Evolutionary conservation across 352 stramenopile species (phyloP), one percentile per base, ranked within the genome.

Genomic region (Phytophthora citricola): DNA sequence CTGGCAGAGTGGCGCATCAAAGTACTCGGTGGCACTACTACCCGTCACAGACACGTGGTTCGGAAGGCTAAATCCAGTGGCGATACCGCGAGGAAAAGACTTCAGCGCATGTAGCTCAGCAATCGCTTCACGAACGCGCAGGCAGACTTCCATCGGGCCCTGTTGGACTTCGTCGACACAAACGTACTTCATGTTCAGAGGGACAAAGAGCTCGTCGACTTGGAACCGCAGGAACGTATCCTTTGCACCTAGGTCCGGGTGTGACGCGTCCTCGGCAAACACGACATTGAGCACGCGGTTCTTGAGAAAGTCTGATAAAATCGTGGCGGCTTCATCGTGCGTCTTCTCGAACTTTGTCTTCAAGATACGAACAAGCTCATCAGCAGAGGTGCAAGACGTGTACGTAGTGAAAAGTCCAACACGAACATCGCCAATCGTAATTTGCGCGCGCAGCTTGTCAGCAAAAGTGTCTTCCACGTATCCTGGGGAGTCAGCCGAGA

Each of bases 121-220:
- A 40, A 89, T 80, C 40, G 79, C 56, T 63, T 90, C 81, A 27
- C 88, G 84, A 24, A 90, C 75, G 24, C 78, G 66, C 0, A 95
- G 63, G 46, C 85, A 93, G 3, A 90, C 61, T 36, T 95, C 88
- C 78, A 94, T 92, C 2, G 87, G 69, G 1, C 69, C 62, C 52
- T 84, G 79, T 36, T 76, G 63, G 5, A 79, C 65, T 3, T 66
- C 55, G 29, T 87, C 72, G 15, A 74, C 75, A 41, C 71, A 86
- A 20, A 91, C 76, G 38, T 94, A 92, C 62, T 90, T 90, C 64
- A 88, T 89, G 59, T 95, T 95, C 2, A 95, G 66, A 15, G 87
- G 83, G 4, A 84, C 74, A 62, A 91, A 92, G n/a, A 89, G 58
- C 48, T 94, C 83, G 43, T 95, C 88, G 22, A 95, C 83, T 81